Percentiles rank a stretch among this genome's conserved stretches.
Evolutionary conservation across 2,329 filamentous ascomycete species (phyloP).

Genomic region (Graphiopsis chlorocephala): DNA sequence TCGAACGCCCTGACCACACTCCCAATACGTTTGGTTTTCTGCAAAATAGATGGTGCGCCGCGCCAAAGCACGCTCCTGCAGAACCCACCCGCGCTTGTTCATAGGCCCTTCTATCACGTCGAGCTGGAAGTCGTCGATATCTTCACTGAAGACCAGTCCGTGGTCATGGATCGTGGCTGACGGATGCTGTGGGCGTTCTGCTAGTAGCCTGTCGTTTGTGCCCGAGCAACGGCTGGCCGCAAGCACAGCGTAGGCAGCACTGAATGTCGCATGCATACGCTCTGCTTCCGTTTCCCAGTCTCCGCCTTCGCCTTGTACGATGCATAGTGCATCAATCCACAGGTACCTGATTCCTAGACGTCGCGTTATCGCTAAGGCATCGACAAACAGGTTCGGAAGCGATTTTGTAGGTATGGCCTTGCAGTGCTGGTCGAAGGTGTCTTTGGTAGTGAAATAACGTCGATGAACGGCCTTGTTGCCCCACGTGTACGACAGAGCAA

Average conservation of each 20-base stretch:
- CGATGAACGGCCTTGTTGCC: not conserved
- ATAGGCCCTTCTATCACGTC: not conserved
- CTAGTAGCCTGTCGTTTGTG: not conserved
- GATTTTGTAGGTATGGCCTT: not conserved
- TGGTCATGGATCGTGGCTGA: not conserved
- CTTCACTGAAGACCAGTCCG: not conserved
- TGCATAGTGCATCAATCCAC: slow-evolving; percentile 20
- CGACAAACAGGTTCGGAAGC: not conserved
- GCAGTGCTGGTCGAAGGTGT: not conserved
- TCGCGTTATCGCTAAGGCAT: not conserved
- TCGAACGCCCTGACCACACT: not conserved
- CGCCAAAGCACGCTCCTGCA: slow-evolving; percentile 6
- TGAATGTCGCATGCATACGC: slow-evolving; percentile 17
- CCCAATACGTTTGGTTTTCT: not conserved
- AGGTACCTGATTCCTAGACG: slow-evolving; percentile 4
- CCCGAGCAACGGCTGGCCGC: slow-evolving; percentile 14
- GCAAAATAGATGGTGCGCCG: not conserved
- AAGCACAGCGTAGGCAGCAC: slow-evolving; percentile 14
- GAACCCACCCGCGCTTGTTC: slow-evolving; percentile 4
- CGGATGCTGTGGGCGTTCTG: not conserved
- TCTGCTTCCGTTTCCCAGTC: slow-evolving; percentile 18
- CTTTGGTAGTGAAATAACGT: not conserved
- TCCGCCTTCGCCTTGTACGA: slow-evolving; percentile 17
- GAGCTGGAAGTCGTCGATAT: slow-evolving; percentile 18
- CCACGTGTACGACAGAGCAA: not conserved